phyloP scores from a whole-genome alignment of 345 rosid species.

The Citrus trifoliata region DNA sequence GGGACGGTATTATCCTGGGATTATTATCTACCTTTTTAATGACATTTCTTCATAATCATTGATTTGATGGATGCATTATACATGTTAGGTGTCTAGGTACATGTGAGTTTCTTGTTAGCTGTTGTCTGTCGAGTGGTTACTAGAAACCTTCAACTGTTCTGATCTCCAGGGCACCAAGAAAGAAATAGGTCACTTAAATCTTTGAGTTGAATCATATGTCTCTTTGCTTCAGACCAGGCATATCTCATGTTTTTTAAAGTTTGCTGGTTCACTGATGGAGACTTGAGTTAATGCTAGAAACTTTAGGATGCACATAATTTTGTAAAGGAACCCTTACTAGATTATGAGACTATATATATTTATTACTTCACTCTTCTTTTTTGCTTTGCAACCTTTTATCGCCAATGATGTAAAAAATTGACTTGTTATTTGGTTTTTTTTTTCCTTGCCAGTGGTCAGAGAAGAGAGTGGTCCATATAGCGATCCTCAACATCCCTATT shows the following conservation, averaged over 20 bases:
- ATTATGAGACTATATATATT: not conserved
- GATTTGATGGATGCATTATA: not conserved
- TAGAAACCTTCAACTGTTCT: not conserved
- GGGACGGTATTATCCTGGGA: not conserved
- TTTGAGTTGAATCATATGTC: not conserved
- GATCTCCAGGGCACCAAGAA: not conserved
- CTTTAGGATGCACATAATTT: not conserved
- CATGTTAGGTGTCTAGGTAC: not conserved
- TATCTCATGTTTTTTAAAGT: not conserved
- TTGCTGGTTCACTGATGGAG: not conserved
- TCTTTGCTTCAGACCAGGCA: not conserved
- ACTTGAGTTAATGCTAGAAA: not conserved
- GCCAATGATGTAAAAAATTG: not conserved
- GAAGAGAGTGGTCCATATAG: slow-evolving; percentile 86
- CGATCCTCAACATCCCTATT: slow-evolving; percentile 91
- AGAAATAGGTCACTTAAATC: not conserved
- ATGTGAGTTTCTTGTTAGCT: not conserved
- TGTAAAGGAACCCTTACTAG: too few relatives aligned
- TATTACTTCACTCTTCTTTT: not conserved
- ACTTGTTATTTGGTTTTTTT: not conserved
- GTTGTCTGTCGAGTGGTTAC: not conserved
- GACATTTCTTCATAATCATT: not conserved
- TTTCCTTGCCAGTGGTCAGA: slow-evolving; percentile 66
- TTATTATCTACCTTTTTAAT: not conserved
- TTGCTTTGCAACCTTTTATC: not conserved